Conservation (phyloP, 1,284 basidiomycete species). For the Cutaneotrichosporon curvatum region DNA sequence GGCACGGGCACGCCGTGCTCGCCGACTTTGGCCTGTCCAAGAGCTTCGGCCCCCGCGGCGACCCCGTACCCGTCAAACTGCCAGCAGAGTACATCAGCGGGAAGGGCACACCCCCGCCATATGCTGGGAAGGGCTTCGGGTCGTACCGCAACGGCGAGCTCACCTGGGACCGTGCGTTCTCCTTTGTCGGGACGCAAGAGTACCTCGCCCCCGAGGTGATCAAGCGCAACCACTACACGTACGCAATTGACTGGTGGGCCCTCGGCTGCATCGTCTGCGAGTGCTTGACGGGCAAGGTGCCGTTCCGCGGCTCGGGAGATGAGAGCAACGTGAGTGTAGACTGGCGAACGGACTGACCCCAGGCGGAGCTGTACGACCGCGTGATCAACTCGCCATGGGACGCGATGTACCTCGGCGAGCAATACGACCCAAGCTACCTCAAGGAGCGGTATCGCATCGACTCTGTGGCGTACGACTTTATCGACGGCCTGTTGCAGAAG, state of each 20-base stretch:
- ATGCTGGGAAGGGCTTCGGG: conserved; percentile 19
- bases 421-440: conserved; percentile 9
- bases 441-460: conserved; percentile 56
- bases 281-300: conserved; percentile 54
- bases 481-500: conserved; percentile 85
- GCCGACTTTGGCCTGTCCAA: conserved; percentile 76
- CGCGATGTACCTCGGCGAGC: conserved; percentile 23
- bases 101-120: conserved; percentile 14
- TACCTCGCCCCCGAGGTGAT: conserved; percentile 90
- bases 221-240: conserved; percentile 80
- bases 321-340: conserved; percentile 13
- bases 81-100: conserved; percentile 18
- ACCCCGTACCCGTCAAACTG: conserved; percentile 30
- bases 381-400: conserved; percentile 35
- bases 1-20: conserved; percentile 87
- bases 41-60: conserved; percentile 36
- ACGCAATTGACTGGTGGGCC: conserved; percentile 97
- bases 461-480: conserved; percentile 86
- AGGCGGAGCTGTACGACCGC: conserved; percentile 17
- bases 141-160: conserved; percentile 18
- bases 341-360: not conserved
- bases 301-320: conserved; percentile 17
- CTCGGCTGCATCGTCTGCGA: conserved; percentile 96
- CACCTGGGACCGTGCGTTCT: conserved; percentile 20
- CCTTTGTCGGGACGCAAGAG: conserved; percentile 64